Evolutionary conservation across 805 yeast genomes (phyloP).

Genomic region (Wickerhamiella allomyrinae): DNA sequence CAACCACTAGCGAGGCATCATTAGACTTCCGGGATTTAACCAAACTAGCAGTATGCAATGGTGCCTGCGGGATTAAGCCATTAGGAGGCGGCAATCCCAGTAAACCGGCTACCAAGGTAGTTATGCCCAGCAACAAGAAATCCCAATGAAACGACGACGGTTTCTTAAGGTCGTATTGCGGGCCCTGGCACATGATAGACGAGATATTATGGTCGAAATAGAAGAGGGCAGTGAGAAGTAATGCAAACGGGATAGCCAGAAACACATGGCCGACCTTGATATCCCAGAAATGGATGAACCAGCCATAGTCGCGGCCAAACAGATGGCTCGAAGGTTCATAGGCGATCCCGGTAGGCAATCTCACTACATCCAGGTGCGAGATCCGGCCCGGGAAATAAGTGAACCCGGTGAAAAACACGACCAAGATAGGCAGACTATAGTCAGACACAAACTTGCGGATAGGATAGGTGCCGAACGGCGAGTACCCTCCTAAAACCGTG

Average conservation of each 20-base stretch:
- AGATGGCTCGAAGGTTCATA: slow-evolving; percentile 52
- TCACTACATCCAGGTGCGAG: slow-evolving; percentile 39
- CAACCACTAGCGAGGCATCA: slow-evolving; percentile 45
- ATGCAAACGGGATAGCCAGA: slow-evolving; percentile 84
- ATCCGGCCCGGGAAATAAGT: slow-evolving; percentile 80
- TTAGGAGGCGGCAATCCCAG: slow-evolving; percentile 92
- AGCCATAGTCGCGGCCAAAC: slow-evolving; percentile 34
- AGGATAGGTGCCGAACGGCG: slow-evolving; percentile 46
- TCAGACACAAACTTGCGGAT: slow-evolving; percentile 64
- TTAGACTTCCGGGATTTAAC: slow-evolving; percentile 26
- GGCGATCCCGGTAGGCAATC: slow-evolving; percentile 54
- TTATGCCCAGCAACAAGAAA: slow-evolving; percentile 65
- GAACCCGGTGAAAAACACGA: slow-evolving; percentile 84
- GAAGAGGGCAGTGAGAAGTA: slow-evolving; percentile 68
- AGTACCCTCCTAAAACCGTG: slow-evolving; percentile 41
- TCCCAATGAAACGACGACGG: slow-evolving; percentile 93
- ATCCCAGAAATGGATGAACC: slow-evolving; percentile 73
- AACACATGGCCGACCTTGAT: slow-evolving; percentile 63
- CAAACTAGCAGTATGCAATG: slow-evolving; percentile 71
- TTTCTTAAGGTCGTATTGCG: slow-evolving; percentile 64
- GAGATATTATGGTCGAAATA: slow-evolving; percentile 95
- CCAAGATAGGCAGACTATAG: slow-evolving; percentile 71
- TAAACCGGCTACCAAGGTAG: slow-evolving; percentile 77
- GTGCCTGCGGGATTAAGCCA: slow-evolving; percentile 95
- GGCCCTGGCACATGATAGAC: slow-evolving; percentile 79